Evolutionary conservation across 2,329 filamentous ascomycete genomes (phyloP).

Genomic region (Botrytis deweyae): DNA sequence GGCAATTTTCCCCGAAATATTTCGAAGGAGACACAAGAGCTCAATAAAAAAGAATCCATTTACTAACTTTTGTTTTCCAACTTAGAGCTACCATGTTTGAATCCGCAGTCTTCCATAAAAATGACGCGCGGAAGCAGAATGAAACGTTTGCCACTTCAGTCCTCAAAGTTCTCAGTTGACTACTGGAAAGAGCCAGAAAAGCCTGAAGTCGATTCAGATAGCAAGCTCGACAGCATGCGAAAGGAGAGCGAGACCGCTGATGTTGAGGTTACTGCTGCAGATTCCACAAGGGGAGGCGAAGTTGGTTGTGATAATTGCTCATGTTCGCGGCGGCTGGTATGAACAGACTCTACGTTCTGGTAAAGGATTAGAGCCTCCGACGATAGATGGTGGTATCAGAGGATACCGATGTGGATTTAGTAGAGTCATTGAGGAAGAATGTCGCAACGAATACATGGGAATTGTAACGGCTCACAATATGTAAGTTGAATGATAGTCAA

Average conservation of each 20-base stretch:
- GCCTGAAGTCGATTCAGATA: neutral
- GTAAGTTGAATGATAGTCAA: neutral
- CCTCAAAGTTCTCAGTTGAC: neutral
- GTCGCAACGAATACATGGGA: neutral
- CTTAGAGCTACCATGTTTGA: neutral
- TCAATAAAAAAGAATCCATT: neutral
- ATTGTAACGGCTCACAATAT: neutral
- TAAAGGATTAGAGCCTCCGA: no score
- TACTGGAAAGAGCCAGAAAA: neutral
- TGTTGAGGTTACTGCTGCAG: neutral
- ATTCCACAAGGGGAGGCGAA: no score
- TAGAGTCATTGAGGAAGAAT: neutral
- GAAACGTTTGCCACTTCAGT: neutral
- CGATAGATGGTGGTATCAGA: neutral
- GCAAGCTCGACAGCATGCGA: neutral
- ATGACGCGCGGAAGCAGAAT: neutral
- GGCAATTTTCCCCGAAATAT: no score
- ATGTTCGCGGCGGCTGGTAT: no score
- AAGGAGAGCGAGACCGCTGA: neutral
- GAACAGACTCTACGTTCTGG: no score
- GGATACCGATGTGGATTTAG: neutral
- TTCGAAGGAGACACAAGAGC: neutral
- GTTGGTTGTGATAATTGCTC: no score
- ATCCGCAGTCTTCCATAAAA: neutral
- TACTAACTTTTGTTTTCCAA: neutral